Percentiles rank a stretch among this genome's conserved stretches.
These are phyloP conservation scores for Jatropha podagrica DNA, from an alignment of 441 rosid genomes.

Conservation along the genomic window DNA sequence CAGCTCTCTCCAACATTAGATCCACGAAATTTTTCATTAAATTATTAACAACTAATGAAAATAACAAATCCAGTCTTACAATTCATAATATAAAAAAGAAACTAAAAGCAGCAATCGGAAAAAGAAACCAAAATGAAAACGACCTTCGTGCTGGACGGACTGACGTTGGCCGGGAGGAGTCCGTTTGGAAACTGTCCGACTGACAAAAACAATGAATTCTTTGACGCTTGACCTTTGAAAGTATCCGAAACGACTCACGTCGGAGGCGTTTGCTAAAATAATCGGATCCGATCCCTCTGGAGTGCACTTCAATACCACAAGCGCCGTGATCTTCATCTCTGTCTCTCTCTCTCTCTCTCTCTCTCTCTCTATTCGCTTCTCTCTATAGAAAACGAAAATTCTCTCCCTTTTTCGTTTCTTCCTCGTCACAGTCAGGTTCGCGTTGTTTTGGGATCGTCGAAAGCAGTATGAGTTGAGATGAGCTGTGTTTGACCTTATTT, in stretches of 20 bases:
- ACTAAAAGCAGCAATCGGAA: neutral
- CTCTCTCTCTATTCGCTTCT: no score
- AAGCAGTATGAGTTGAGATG: neutral
- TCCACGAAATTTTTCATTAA: neutral
- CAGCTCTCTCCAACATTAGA: neutral
- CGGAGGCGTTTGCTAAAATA: constrained; percentile 66
- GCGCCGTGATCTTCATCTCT: constrained; percentile 88
- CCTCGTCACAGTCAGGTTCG: neutral
- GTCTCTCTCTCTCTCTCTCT: neutral
- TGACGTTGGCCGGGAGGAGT: constrained; percentile 84
- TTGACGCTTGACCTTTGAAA: constrained; percentile 88
- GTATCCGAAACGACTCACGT: constrained; percentile 89
- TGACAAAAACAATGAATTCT: constrained; percentile 83
- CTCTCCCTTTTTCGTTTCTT: neutral
- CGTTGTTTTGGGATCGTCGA: neutral
- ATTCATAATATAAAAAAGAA: neutral
- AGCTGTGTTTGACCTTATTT: neutral
- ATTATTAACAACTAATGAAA: neutral
- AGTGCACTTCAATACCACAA: constrained; percentile 66
- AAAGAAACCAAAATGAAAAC: neutral
- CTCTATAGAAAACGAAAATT: neutral
- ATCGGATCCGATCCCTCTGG: constrained; percentile 75
- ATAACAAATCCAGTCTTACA: neutral
- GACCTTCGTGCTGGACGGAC: constrained; percentile 94
- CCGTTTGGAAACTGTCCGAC: constrained; percentile 87